Evolutionary conservation across 257 asterid species (phyloP), one percentile per base, ranked within the genome.

Genomic region (Nicotiana benthamiana): DNA sequence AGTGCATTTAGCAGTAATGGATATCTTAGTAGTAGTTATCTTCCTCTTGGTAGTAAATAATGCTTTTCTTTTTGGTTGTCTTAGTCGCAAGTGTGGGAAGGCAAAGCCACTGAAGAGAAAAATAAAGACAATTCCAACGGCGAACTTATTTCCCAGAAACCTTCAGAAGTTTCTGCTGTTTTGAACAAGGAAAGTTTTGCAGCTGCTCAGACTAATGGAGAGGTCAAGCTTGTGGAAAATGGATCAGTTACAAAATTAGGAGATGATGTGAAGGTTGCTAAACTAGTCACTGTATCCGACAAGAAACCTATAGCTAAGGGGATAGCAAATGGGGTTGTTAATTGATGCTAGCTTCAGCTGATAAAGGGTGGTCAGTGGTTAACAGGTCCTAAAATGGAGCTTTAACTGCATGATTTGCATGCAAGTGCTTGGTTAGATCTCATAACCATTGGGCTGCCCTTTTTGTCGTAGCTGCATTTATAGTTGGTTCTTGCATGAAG

Each of bases 261-360:
- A 18, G 86, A 88, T 27, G 64, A 43, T 52, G 16, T 10, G 3
- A 82, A 85, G 77, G 65, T 9, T 32, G 79, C 40, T 27, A 80
- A 83, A n/a, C 63, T 54, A 52, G 82, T 75, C 16, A 81, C 83
- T 75, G 66, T 83, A 18, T 32, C 88, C 0, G 91, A 89, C 82
- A 85, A 82, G 60, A 83, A 84, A 27, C 46, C 36, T 26, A 48
- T 83, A 70, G 83, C 65, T 48, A 51, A 79, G 10, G 62, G 57
- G 77, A 68, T 68, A 2, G 34, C 79, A 20, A 90, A 90, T 40
- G 89, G 89, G 43, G 84, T 82, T 79, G 83, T 89, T n/a, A 88
- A 86, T 86, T 88, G 89, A 70, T 86, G 90, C 83, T 88, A 87
- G 86, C 34, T 83, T 75, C 43, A 18, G 64, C 56, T 54, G 75